Base-by-base conservation (phyloP, 2,329 filamentous ascomycete species). In the Nemania abortiva region DNA sequence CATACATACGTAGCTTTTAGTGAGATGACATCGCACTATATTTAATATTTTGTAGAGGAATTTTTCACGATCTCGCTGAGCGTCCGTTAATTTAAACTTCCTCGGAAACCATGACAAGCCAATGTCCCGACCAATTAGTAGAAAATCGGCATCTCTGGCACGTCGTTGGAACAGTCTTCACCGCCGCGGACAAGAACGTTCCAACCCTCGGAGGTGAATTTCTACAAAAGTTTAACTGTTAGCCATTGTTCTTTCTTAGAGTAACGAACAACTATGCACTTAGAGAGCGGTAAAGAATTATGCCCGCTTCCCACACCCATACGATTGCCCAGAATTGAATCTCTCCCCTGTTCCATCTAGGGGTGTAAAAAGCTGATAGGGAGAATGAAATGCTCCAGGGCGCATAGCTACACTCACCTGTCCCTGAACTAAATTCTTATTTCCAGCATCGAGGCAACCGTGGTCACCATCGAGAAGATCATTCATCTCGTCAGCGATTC, bases 401-500 rank as follows among this genome's bases (percentile, higher is more conserved):
- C 6, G 6, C 29, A 24, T 4, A 47, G 5, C 10, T 18, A 10
- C 4, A 45, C 63, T 56, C 27, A 71, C 70, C 67, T 63, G 56
- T 55, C 70, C 70, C 45, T 71, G 67, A 20, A 71, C 70, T 61
- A 59, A 53, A 3, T 13, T 65, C 34, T 37, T 6, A 29, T 71
- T 58, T n/a, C 54, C 67, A 11, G 34, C 7, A 24, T 70, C 67
- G 6, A 71, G 60, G 15, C 70, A 71, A 13, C 70, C 70, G 29
- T 65, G 18, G 29, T 71, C 45, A 6, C 63, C 60, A 22, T 71
- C 67, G 3, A 71, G 56, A 13, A 71, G 70, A 3, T 62, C 50
- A 31, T 71, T 70, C 70, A 71, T 70, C 47, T 64, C 37, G 37
- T 71, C 70, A 2, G 70, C 70, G 15, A 71, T 65, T 7, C 1